Conservation (phyloP, 805 yeast genomes). For the Cyberlindnera xishuangbannaensis region DNA sequence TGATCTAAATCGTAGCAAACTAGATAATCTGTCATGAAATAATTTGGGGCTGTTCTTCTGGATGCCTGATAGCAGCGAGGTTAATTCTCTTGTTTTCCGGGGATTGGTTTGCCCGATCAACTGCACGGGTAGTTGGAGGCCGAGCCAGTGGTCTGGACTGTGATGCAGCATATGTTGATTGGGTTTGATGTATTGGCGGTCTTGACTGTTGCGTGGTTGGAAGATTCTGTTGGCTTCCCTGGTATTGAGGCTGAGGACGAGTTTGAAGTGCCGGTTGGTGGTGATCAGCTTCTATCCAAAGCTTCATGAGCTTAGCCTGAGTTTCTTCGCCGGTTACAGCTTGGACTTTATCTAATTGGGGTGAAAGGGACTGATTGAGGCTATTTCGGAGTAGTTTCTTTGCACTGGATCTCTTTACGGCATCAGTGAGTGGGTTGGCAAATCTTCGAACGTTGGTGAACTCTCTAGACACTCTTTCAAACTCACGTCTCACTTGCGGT, state of each 20-base stretch:
- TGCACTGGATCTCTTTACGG: constrained; percentile 46
- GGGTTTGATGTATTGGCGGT: constrained; percentile 7
- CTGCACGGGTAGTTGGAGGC: constrained; percentile 36
- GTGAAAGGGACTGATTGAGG: neutral
- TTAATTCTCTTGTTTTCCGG: constrained; percentile 23
- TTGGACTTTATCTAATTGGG: constrained; percentile 3
- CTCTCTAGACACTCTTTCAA: constrained; percentile 72
- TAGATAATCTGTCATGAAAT: constrained; percentile 9
- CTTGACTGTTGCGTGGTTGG: too few species aligned
- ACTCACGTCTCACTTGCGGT: constrained; percentile 64
- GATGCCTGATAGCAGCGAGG: constrained; percentile 19
- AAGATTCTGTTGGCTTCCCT: constrained; percentile 7
- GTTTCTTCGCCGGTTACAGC: constrained; percentile 11
- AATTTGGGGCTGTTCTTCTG: constrained; percentile 22
- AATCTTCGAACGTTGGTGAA: constrained; percentile 63
- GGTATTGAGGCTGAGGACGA: constrained; percentile 6
- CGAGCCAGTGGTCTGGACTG: too few species aligned
- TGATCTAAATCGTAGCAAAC: neutral
- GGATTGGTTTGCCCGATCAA: constrained; percentile 27
- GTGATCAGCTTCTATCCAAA: constrained; percentile 22
- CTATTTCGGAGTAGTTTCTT: constrained; percentile 1
- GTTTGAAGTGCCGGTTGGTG: too few species aligned
- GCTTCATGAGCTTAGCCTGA: constrained; percentile 19
- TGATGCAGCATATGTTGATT: constrained; percentile 7
- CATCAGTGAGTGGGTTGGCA: constrained; percentile 62